These are phyloP conservation scores for Dalbergia cultrata DNA, from an alignment of 306 rosid species.

Conservation along the genomic window DNA sequence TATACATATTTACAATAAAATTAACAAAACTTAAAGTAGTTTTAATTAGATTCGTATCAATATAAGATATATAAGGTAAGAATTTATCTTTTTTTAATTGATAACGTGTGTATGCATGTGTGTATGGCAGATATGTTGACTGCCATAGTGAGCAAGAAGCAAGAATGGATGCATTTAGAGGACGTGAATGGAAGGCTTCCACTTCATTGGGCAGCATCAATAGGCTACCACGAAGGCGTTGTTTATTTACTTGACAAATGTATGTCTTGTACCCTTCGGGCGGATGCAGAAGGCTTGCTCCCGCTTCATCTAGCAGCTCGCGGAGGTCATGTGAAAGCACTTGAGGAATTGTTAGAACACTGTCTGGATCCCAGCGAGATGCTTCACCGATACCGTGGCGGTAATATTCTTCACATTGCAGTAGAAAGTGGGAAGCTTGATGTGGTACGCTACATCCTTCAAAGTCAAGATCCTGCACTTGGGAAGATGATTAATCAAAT, in stretches of 20 bases:
- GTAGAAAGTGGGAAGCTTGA: conserved; percentile 11
- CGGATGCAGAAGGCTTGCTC: conserved; percentile 5
- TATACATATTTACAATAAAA: no score
- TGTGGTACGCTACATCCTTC: conserved; percentile 22
- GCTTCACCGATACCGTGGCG: not conserved
- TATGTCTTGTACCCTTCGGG: not conserved
- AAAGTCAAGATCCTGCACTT: not conserved
- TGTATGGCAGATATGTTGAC: not conserved
- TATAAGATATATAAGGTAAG: no score
- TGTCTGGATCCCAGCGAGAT: conserved; percentile 30
- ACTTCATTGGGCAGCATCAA: conserved; percentile 43
- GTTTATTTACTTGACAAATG: not conserved
- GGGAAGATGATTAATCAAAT: conserved; percentile 25
- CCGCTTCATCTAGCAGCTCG: conserved; percentile 37
- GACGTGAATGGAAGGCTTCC: conserved; percentile 6
- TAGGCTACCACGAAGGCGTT: conserved; percentile 44
- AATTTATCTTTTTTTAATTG: no score
- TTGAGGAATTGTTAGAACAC: conserved; percentile 10
- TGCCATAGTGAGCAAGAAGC: not conserved
- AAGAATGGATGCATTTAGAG: conserved; percentile 1
- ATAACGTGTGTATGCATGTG: not conserved
- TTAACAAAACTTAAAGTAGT: no score
- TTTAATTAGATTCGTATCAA: no score
- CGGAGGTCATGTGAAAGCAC: conserved; percentile 9
- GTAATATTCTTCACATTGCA: conserved; percentile 39